Evolutionary conservation across 2,329 filamentous ascomycete species (phyloP).

Genomic region (Fusarium agapanthi): DNA sequence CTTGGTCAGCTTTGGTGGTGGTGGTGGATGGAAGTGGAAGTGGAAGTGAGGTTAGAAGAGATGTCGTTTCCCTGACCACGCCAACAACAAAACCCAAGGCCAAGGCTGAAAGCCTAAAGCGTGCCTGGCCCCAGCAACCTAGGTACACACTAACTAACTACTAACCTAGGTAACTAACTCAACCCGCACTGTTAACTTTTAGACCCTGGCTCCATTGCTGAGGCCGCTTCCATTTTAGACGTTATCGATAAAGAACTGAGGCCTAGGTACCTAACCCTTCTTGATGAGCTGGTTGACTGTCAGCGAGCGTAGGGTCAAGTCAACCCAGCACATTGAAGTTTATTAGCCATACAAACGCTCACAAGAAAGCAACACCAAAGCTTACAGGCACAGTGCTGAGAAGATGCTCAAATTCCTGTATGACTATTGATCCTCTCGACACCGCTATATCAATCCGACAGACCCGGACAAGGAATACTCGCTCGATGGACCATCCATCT

Average conservation of each 20-base stretch:
- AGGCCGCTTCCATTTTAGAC: background rate
- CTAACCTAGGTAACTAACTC: background rate
- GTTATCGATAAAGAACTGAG: slow-evolving; percentile 31
- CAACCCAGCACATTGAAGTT: slow-evolving; percentile 1
- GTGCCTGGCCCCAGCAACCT: background rate
- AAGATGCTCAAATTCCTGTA: background rate
- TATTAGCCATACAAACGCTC: background rate
- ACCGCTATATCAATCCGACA: slow-evolving; percentile 17
- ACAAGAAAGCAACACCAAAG: background rate
- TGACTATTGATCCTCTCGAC: background rate
- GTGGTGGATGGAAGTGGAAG: background rate
- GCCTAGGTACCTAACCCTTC: slow-evolving; percentile 10
- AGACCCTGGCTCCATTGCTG: background rate
- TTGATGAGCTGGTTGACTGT: background rate
- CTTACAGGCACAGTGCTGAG: background rate
- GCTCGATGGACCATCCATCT: slow-evolving; percentile 10
- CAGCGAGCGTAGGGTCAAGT: background rate
- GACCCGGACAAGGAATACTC: slow-evolving; percentile 16
- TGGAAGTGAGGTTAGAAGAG: background rate
- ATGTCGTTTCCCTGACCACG: slow-evolving; percentile 18
- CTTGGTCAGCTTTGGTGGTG: background rate
- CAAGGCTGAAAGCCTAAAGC: slow-evolving; percentile 25
- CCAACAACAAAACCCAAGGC: slow-evolving; percentile 13
- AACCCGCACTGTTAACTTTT: background rate
- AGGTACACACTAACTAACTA: background rate